A percentile compares a stretch with the other conserved stretches of the same genome.
These are phyloP conservation scores for Aristolochia fimbriata DNA, from an alignment of 164 flowering plant genomes.

Conservation along the genomic window DNA sequence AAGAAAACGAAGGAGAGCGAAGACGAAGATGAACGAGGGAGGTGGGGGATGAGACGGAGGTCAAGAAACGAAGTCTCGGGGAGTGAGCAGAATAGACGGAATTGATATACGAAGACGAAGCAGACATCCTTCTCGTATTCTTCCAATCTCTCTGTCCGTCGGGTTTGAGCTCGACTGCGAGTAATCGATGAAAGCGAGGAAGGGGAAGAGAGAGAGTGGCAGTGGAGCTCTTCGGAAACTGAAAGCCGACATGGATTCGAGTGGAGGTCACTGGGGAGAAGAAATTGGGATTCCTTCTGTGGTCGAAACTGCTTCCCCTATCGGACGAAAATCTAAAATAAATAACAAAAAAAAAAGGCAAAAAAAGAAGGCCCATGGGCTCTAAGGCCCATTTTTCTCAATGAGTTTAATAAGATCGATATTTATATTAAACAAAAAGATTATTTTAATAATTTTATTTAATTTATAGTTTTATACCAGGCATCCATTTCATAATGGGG, in stretches of 20 bases:
- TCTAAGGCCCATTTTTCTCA: no score
- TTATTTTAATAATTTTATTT: no score
- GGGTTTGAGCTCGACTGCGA: background rate
- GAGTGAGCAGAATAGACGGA: background rate
- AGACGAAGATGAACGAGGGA: background rate
- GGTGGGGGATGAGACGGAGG: background rate
- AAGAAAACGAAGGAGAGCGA: background rate
- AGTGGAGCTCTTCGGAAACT: background rate
- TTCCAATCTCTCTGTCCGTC: background rate
- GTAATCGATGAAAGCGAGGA: no score
- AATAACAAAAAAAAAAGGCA: background rate
- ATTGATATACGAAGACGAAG: background rate
- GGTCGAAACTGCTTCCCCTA: constrained; percentile 5
- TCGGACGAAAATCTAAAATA: constrained; percentile 1
- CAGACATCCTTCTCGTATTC: background rate
- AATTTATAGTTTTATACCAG: no score
- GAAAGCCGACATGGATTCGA: background rate
- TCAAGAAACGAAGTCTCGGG: background rate
- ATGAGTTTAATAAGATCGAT: no score
- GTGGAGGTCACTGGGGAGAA: background rate
- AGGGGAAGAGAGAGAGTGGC: no score
- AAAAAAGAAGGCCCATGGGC: no score
- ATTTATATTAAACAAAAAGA: no score
- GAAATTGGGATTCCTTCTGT: constrained; percentile 3
- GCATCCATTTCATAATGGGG: no score